Conservation (phyloP, 805 yeast genomes). For the Candida glaebosa region DNA sequence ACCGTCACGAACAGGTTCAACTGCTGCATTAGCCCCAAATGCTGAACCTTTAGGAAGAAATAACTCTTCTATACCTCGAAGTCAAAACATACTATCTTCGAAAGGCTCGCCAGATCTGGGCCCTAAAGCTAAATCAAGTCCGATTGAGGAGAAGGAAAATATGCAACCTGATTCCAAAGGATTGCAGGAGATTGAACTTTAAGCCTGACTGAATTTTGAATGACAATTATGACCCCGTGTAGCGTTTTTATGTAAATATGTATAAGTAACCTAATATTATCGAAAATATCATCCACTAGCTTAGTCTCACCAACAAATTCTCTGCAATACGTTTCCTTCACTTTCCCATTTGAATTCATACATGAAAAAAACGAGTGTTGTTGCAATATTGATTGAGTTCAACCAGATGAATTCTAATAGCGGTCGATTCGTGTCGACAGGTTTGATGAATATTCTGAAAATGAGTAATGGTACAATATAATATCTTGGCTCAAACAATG, state of each 20-base stretch:
- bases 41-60: neutral
- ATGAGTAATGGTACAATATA: slow-evolving; percentile 77
- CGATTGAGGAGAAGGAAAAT: neutral
- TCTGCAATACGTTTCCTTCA: slow-evolving; percentile 55
- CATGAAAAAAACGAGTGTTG: slow-evolving; percentile 54
- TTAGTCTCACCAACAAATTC: slow-evolving; percentile 77
- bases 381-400: slow-evolving; percentile 48
- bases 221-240: slow-evolving; percentile 1
- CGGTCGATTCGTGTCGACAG: slow-evolving; percentile 29
- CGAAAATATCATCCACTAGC: neutral
- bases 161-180: neutral
- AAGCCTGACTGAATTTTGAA: neutral
- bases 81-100: neutral
- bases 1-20: neutral
- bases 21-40: neutral
- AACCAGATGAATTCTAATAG: slow-evolving; percentile 62
- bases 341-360: slow-evolving; percentile 67
- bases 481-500: slow-evolving; percentile 91
- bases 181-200: slow-evolving; percentile 4
- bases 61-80: slow-evolving; percentile 1
- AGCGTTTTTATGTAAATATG: neutral
- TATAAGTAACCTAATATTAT: neutral
- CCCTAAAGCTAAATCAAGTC: neutral
- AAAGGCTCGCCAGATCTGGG: slow-evolving; percentile 1
- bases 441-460: slow-evolving; percentile 55